These are phyloP conservation scores for Fragaria iinumae DNA, from an alignment of 306 rosid genomes.

Conservation along the genomic window DNA sequence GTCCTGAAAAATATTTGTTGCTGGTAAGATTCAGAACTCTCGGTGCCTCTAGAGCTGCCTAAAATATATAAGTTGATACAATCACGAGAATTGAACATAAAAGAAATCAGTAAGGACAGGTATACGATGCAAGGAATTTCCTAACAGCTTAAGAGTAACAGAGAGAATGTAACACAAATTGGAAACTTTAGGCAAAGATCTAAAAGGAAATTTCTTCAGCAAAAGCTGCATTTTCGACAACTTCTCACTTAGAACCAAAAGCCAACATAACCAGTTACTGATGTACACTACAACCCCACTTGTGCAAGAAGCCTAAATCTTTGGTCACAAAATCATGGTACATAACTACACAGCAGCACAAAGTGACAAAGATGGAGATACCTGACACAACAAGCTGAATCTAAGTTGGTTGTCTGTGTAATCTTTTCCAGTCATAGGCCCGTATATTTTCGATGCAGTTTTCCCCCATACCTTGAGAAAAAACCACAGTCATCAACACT, in stretches of 20 bases:
- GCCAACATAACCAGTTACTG: neutral
- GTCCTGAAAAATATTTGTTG: slow-evolving; percentile 64
- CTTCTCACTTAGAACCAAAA: neutral
- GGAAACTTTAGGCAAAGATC: neutral
- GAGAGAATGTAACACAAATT: neutral
- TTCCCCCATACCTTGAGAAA: slow-evolving; percentile 72
- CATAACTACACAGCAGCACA: neutral
- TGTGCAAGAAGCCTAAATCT: neutral
- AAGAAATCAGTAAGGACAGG: neutral
- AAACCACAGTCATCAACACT: slow-evolving; percentile 21
- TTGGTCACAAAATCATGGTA: neutral
- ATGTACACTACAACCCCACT: neutral
- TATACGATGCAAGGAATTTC: slow-evolving; percentile 1
- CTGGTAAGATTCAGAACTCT: slow-evolving; percentile 55
- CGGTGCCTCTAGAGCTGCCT: slow-evolving; percentile 84
- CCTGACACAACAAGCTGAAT: slow-evolving; percentile 75
- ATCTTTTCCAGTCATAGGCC: slow-evolving; percentile 63
- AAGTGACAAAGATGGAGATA: slow-evolving; percentile 11
- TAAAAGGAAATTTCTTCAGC: neutral
- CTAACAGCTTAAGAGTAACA: neutral
- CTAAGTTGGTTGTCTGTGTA: slow-evolving; percentile 64
- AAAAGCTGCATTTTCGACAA: neutral
- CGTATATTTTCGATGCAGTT: slow-evolving; percentile 67
- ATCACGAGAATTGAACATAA: neutral
- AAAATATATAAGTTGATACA: slow-evolving; percentile 4